Evolutionary conservation across 2,329 filamentous ascomycete genomes (phyloP).

Genomic region (Xylariaceae sp.): DNA sequence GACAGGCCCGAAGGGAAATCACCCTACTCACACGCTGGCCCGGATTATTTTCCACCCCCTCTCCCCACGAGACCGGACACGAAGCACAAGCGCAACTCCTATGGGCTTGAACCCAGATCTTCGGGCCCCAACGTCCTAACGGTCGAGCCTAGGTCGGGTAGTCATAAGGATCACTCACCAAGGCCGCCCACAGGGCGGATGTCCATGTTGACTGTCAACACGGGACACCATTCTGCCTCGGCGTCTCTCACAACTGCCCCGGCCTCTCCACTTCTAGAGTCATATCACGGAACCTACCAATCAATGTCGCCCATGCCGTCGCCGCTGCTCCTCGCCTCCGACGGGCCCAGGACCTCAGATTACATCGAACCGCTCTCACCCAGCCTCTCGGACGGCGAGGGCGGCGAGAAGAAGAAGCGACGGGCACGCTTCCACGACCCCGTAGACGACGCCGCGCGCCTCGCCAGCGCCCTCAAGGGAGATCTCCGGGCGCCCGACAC

Average conservation of each 20-base stretch:
- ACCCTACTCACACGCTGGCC: conserved; percentile 36
- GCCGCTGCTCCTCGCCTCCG: conserved; percentile 63
- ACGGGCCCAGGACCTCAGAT: conserved; percentile 47
- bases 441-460: conserved; percentile 72
- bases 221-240: conserved; percentile 44
- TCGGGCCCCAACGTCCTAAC: conserved; percentile 46
- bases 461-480: conserved; percentile 74
- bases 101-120: conserved; percentile 42
- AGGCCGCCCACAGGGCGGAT: conserved; percentile 53
- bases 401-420: conserved; percentile 47
- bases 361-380: conserved; percentile 57
- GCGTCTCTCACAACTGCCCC: conserved; percentile 62
- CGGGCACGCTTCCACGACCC: conserved; percentile 83
- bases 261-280: conserved; percentile 83
- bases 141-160: conserved; percentile 42
- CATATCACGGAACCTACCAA: conserved; percentile 93
- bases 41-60: conserved; percentile 25
- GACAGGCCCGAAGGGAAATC: conserved; percentile 40
- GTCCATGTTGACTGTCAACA: conserved; percentile 56
- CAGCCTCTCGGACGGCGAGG: conserved; percentile 52
- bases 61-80: conserved; percentile 18
- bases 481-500: conserved; percentile 66
- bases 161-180: conserved; percentile 47
- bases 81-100: conserved; percentile 36
- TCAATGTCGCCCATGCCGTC: conserved; percentile 94